Evolutionary conservation across 2,329 filamentous ascomycete species (phyloP).

Genomic region (Aspergillus quadricinctus): DNA sequence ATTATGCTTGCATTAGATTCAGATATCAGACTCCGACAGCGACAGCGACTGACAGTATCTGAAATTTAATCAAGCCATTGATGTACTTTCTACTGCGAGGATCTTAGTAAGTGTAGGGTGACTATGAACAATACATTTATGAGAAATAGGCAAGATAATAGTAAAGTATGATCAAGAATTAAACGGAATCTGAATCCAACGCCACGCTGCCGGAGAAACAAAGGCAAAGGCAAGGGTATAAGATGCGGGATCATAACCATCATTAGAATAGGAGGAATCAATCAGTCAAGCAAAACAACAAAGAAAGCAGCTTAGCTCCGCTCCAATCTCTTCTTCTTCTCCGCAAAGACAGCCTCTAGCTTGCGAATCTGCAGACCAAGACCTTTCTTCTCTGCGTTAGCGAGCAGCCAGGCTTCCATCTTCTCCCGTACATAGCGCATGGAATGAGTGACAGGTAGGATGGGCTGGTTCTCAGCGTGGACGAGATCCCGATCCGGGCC

Average conservation of each 20-base stretch:
- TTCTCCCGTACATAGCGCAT: slow-evolving; percentile 65
- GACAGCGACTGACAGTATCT: not conserved
- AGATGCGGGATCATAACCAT: not conserved
- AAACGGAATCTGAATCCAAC: slow-evolving; percentile 6
- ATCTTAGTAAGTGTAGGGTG: not conserved
- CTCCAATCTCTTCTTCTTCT: slow-evolving; percentile 42
- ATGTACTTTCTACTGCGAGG: not conserved
- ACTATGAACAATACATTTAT: not conserved
- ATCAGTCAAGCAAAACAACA: not conserved
- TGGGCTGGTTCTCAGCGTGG: slow-evolving; percentile 17
- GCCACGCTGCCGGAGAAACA: slow-evolving; percentile 9
- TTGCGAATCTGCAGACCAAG: slow-evolving; percentile 54
- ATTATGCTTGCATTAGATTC: slow-evolving; percentile 4
- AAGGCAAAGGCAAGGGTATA: slow-evolving; percentile 7
- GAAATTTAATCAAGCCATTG: not conserved
- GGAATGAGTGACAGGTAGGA: slow-evolving; percentile 67
- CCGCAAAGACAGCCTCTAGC: slow-evolving; percentile 65
- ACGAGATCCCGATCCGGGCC: slow-evolving; percentile 1
- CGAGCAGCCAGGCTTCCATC: slow-evolving; percentile 82
- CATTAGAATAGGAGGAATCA: slow-evolving; percentile 1
- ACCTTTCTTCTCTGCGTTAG: slow-evolving; percentile 75
- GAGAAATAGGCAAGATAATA: not conserved
- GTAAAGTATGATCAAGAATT: not conserved
- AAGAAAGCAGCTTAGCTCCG: slow-evolving; percentile 8
- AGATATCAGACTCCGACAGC: not conserved